phyloP scores from a whole-genome alignment of 2,329 filamentous ascomycete species.

The Cladosporium sphaerospermum region DNA sequence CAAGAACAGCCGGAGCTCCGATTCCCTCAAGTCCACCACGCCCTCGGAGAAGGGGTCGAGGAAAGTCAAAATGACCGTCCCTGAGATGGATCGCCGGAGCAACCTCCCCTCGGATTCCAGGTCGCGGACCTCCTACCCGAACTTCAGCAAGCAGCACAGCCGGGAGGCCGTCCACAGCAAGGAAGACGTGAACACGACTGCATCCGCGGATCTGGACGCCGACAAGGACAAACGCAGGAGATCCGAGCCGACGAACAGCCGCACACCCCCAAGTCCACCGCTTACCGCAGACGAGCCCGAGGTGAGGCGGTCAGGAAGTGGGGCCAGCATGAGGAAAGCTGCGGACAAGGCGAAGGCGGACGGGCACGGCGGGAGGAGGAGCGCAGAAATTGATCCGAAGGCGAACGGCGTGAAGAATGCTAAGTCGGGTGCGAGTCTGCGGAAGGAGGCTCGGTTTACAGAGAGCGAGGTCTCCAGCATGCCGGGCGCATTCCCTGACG shows the following conservation, averaged over 20 bases:
- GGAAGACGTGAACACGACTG: conserved; percentile 33
- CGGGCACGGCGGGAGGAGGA: conserved; percentile 34
- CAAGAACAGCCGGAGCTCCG: conserved; percentile 15
- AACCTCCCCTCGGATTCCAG: conserved; percentile 33
- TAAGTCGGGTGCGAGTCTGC: conserved; percentile 39
- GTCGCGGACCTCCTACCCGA: conserved; percentile 62
- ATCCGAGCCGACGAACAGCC: conserved; percentile 24
- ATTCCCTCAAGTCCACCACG: conserved; percentile 17
- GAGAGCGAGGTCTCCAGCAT: conserved; percentile 39
- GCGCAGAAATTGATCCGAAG: conserved; percentile 35
- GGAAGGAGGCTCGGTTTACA: conserved; percentile 31
- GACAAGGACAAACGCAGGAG: conserved; percentile 24
- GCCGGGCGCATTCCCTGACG: conserved; percentile 28
- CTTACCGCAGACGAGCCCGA: conserved; percentile 41
- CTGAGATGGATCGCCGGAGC: conserved; percentile 42
- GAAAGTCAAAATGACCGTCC: conserved; percentile 28
- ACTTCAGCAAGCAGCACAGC: conserved; percentile 84
- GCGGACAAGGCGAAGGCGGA: conserved; percentile 33
- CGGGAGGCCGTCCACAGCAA: conserved; percentile 70
- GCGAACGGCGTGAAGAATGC: conserved; percentile 32
- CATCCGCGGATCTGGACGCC: conserved; percentile 36
- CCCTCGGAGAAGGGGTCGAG: conserved; percentile 13
- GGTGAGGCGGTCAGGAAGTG: conserved; percentile 38
- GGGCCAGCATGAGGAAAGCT: conserved; percentile 37
- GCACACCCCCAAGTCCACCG: conserved; percentile 43